Evolutionary conservation across 371 early-diverging fungal species (phyloP).

Genomic region (Apophysomyces sp.): DNA sequence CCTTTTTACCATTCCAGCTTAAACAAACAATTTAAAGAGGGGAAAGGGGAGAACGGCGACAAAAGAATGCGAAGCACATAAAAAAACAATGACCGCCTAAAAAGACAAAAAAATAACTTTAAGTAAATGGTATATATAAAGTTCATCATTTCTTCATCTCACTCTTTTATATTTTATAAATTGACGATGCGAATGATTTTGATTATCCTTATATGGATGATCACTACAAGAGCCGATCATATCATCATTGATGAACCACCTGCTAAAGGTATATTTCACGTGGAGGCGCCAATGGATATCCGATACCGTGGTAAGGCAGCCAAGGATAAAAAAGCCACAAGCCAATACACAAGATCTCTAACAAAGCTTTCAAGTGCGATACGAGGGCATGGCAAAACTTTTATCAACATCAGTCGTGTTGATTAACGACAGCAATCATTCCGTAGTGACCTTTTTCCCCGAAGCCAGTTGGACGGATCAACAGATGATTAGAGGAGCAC

Average conservation of each 20-base stretch:
- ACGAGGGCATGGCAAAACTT: conserved; percentile 38
- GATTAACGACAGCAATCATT: conserved; percentile 6
- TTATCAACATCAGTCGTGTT: conserved; percentile 23
- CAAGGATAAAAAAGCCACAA: background rate
- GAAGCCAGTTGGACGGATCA: conserved; percentile 8
- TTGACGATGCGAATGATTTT: background rate
- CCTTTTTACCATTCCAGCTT: too few species aligned
- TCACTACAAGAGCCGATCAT: conserved; percentile 18
- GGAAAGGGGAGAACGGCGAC: too few species aligned
- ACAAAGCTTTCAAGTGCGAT: conserved; percentile 15
- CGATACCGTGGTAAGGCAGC: conserved; percentile 26
- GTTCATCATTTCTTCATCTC: too few species aligned
- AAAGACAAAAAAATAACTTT: too few species aligned
- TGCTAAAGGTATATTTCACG: conserved; percentile 8
- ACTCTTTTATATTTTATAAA: too few species aligned
- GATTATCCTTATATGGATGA: background rate
- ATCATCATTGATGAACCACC: conserved; percentile 30
- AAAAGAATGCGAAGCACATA: too few species aligned
- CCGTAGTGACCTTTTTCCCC: conserved; percentile 17
- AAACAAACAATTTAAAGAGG: too few species aligned
- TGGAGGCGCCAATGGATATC: conserved; percentile 26
- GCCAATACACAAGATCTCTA: background rate
- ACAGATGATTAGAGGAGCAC: background rate
- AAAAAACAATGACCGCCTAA: too few species aligned
- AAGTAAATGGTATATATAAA: too few species aligned